Evolutionary conservation across 2,329 filamentous ascomycete genomes (phyloP).

Genomic region (Exserohilum rostratum): DNA sequence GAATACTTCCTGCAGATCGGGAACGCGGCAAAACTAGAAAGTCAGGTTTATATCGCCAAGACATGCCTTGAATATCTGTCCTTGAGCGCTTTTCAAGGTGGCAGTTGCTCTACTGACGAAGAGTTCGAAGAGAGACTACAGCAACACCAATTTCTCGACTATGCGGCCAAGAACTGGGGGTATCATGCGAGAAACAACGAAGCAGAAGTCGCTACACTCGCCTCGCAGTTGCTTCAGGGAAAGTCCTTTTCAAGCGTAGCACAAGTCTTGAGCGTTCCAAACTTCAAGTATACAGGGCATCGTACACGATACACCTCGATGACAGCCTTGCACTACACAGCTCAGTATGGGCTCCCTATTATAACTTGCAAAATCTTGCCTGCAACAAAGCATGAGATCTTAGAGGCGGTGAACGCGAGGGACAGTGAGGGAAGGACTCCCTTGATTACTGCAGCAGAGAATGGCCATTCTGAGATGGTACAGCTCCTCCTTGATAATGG

Average conservation of each 20-base stretch:
- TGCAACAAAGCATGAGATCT: no score
- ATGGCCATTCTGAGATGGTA: background rate
- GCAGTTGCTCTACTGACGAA: constrained; percentile 15
- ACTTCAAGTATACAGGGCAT: no score
- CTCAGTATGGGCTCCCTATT: no score
- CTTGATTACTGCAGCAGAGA: no score
- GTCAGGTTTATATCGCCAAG: constrained; percentile 19
- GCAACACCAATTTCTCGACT: constrained; percentile 30
- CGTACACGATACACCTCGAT: no score
- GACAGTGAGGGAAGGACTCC: no score
- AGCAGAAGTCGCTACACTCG: no score
- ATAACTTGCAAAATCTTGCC: no score
- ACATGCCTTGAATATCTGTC: constrained; percentile 41
- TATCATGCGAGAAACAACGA: constrained; percentile 25
- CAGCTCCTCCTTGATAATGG: background rate
- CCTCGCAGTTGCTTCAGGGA: background rate
- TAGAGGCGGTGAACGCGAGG: no score
- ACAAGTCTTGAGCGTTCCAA: no score
- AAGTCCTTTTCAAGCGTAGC: background rate
- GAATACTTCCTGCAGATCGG: constrained; percentile 28
- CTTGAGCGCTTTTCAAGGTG: constrained; percentile 28
- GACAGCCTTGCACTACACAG: no score
- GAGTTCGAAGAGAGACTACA: constrained; percentile 23
- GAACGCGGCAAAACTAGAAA: no score
- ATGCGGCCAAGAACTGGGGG: constrained; percentile 35